A percentile compares a stretch with the other conserved stretches of the same genome.
phyloP scores from a whole-genome alignment of 2,329 filamentous ascomycete species.

The Zymoseptoria brevis region DNA sequence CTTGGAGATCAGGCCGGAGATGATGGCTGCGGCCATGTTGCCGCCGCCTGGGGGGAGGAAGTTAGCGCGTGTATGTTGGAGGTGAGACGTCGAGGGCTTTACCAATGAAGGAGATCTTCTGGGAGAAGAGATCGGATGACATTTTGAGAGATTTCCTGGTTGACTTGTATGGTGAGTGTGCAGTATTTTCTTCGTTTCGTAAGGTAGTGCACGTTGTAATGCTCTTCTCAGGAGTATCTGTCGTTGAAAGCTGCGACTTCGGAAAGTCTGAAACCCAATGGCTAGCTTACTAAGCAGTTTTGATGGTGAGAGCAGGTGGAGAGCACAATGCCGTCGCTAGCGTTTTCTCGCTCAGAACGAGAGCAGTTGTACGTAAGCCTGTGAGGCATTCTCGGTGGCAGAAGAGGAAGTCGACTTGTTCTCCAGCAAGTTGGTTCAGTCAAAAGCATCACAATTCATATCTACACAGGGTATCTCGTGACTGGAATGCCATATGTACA shows the following conservation, averaged over 20 bases:
- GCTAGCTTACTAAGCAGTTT: background rate
- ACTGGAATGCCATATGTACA: too few relatives aligned
- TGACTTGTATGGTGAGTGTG: background rate
- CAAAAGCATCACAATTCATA: too few relatives aligned
- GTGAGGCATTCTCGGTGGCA: too few relatives aligned
- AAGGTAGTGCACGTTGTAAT: too few relatives aligned
- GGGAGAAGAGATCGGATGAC: conserved; percentile 12
- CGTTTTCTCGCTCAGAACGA: background rate
- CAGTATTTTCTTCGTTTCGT: background rate
- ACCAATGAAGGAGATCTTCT: conserved; percentile 23
- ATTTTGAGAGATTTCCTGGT: conserved; percentile 1
- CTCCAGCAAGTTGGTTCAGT: too few relatives aligned
- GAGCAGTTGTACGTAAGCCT: too few relatives aligned
- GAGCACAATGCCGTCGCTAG: background rate
- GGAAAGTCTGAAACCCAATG: background rate
- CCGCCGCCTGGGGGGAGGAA: conserved; percentile 16
- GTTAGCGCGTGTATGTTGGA: too few relatives aligned
- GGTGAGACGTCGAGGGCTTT: background rate
- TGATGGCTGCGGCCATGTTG: conserved; percentile 26
- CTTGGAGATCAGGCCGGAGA: conserved; percentile 20
- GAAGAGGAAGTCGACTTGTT: too few relatives aligned
- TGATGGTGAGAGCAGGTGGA: background rate
- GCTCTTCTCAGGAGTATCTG: too few relatives aligned
- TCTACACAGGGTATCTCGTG: background rate
- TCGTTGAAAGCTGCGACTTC: background rate